phyloP scores from a whole-genome alignment of 805 yeast genomes.

The Lachancea meyersii region DNA sequence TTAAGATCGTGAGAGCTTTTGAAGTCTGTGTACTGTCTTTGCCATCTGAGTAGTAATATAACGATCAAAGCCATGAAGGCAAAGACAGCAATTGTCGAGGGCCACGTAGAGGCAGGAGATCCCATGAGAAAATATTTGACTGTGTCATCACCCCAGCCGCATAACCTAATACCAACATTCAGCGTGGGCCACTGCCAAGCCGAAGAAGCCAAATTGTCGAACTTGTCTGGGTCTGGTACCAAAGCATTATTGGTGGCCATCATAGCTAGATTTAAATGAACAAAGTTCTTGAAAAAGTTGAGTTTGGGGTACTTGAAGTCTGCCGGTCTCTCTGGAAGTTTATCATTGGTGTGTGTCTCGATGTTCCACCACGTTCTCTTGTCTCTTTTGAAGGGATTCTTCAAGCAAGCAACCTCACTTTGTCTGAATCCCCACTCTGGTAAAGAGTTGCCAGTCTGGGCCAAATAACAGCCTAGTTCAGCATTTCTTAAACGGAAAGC shows the following conservation, averaged over 20 bases:
- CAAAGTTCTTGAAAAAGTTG: slow-evolving; percentile 68
- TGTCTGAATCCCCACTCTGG: slow-evolving; percentile 86
- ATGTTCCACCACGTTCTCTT: slow-evolving; percentile 89
- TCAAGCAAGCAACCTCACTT: slow-evolving; percentile 67
- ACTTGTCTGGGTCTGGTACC: slow-evolving; percentile 69
- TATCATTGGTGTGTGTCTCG: slow-evolving; percentile 58
- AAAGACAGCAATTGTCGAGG: slow-evolving; percentile 57
- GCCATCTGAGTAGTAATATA: slow-evolving; percentile 64
- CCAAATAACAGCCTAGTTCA: slow-evolving; percentile 64
- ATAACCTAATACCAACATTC: slow-evolving; percentile 67
- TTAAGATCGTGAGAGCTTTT: slow-evolving; percentile 40
- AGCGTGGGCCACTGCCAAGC: slow-evolving; percentile 91
- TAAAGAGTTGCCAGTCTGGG: slow-evolving; percentile 60
- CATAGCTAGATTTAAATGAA: slow-evolving; percentile 76
- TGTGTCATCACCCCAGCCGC: slow-evolving; percentile 65
- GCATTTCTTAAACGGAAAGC: slow-evolving; percentile 62
- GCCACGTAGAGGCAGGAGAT: slow-evolving; percentile 74
- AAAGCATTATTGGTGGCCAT: slow-evolving; percentile 90
- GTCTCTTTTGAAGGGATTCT: slow-evolving; percentile 61
- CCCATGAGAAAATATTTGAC: slow-evolving; percentile 67
- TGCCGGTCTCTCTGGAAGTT: slow-evolving; percentile 49
- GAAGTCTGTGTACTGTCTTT: slow-evolving; percentile 69
- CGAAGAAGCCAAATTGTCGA: slow-evolving; percentile 62
- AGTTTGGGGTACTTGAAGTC: slow-evolving; percentile 54
- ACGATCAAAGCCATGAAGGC: slow-evolving; percentile 45